Base-by-base conservation (phyloP, 331 rosid species). In the Pyrus hybrid region DNA sequence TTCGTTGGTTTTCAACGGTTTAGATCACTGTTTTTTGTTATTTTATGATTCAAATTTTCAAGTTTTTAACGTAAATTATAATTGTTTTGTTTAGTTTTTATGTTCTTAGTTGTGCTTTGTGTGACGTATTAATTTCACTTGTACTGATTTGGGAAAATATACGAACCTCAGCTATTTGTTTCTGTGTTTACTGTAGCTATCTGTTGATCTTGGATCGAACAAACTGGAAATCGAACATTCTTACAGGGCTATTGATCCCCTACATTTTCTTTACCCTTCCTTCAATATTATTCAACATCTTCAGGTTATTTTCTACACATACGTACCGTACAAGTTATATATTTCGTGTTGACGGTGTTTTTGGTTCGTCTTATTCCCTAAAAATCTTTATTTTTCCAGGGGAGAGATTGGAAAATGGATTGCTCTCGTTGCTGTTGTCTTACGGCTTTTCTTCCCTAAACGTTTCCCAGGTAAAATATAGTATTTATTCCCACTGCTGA, bases 121-220 rank as follows among this genome's bases (percentile, higher is more conserved):
- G n/a, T 16, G 56, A 16, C 3, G 6, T 5, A 5, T 49, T 49
- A 49, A 16, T 49, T 49, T 49, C n/a, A 1, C n/a, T 49, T 49
- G 23, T 13, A 63, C 43, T 63, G 25, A 72, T 56, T 11, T 60
- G 72, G 17, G 72, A 68, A 13, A 5, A 6, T 57, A 13, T 12
- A 41, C 3, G 22, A 18, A 7, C 43, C 13, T 35, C 3, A 37
- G 13, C 7, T n/a, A 57, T 30, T 20, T 14, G 20, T 21, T 22
- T 64, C 14, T 29, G 12, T 80, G 70, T 71, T 68, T 9, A 21
- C 18, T 80, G 76, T 80, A 92, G 97, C 43, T 92, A 92, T 72
- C n/a, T 92, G 80, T 77, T 92, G 87, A 5, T 90, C 72, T 83
- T 92, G 92, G 97, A 92, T 76, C 93, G 93, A 54, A 92, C 97